Conservation (phyloP, 1,139 yeast genomes). For the Saccharomyces hybrid region DNA sequence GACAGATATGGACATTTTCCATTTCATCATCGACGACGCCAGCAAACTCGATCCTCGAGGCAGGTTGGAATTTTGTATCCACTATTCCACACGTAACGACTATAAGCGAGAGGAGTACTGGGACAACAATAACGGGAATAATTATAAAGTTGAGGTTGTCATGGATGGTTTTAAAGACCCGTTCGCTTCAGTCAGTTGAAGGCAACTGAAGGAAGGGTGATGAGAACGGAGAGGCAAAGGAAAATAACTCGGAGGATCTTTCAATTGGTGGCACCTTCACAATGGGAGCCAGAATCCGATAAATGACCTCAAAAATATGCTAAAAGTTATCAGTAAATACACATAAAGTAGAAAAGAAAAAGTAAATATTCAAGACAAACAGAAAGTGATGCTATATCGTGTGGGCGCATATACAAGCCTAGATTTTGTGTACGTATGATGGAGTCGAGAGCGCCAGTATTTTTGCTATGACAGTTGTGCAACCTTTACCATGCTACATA, state of each 20-base stretch:
- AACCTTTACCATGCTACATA: not conserved
- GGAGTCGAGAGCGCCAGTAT: not conserved
- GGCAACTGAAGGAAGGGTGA: not conserved
- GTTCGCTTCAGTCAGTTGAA: constrained; percentile 8
- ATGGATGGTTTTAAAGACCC: constrained; percentile 25
- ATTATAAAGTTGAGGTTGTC: constrained; percentile 26
- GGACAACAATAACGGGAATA: constrained; percentile 29
- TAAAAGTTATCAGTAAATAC: not conserved
- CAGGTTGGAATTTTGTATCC: constrained; percentile 27
- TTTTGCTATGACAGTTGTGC: not conserved
- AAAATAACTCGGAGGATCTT: not conserved
- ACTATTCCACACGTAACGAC: constrained; percentile 25
- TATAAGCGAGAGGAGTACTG: constrained; percentile 22
- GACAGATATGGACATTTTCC: constrained; percentile 27
- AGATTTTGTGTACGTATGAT: not conserved
- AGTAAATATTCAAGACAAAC: not conserved
- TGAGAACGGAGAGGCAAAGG: not conserved
- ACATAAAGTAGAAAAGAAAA: not conserved
- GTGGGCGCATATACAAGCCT: not conserved
- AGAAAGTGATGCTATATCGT: not conserved
- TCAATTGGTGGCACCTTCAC: not conserved
- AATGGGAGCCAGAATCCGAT: not conserved
- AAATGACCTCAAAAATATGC: not conserved
- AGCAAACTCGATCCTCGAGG: constrained; percentile 9
- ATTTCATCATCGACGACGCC: constrained; percentile 26